Evolutionary conservation across 2,329 filamentous ascomycete genomes (phyloP), one percentile per base, ranked within the genome.

Genomic region (Hymenoscyphus linearis): DNA sequence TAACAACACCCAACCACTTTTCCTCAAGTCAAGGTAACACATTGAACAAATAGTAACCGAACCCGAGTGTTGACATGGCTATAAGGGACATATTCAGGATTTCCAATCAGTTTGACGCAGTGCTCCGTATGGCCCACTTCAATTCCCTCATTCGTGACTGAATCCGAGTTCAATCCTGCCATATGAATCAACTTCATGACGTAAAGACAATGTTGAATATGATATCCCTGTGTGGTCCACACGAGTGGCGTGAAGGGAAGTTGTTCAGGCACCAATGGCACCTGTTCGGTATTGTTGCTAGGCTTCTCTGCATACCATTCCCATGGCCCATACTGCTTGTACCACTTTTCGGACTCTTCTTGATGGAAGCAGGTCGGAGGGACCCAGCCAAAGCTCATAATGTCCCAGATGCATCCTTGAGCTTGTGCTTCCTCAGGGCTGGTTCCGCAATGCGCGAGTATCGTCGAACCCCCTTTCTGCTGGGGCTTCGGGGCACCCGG

Each of bases 311-410:
- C n/a, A 35, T 55, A 55, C 52, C 52, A 55, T 55, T 55, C 52
- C 25, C 25, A 55, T 6, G 52, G 52, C 31, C 52, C 52, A 35
- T 55, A 55, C 22, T 55, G 25, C 26, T 31, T 26, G 16, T 27
- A 25, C 52, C 25, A 31, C 18, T 31, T 55, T 10, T 31, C 52
- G 16, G 52, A 55, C 25, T 53, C 50, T 18, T 57, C 50, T 36
- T 57, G 52, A 16, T 61, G 31, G 14, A 36, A 61, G 31, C 59
- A 61, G 18, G 31, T 40, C 7, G 54, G 54, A 54, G 53, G 59
- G 9, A 44, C 54, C 59, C 59, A 61, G 18, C 31, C 31, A 18
- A 57, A 61, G 14, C 31, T 52, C 59, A 61, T 61, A 47, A 58
- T 34, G 44, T 61, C 59, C 54, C 54, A 61, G 9, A 61, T 26